Evolutionary conservation across 2,329 filamentous ascomycete species (phyloP).

Genomic region (Teratosphaeria epicoccoides): DNA sequence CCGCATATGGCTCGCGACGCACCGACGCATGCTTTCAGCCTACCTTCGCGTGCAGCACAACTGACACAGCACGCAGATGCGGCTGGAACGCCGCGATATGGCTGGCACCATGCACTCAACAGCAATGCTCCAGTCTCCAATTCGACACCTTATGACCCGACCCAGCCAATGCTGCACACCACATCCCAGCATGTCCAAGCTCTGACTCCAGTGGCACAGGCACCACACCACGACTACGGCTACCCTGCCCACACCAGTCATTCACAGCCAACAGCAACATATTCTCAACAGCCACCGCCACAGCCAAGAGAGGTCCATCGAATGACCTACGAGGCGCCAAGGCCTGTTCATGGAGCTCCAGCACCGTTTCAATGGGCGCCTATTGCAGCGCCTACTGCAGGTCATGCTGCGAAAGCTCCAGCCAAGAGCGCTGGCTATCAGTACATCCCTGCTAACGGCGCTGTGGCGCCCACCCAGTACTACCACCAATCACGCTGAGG

Average conservation of each 20-base stretch:
- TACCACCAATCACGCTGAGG: slow-evolving; percentile 8
- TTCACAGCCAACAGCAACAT: background rate
- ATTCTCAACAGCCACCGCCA: background rate
- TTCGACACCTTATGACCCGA: background rate
- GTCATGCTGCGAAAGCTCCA: background rate
- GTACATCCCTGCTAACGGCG: slow-evolving; percentile 4
- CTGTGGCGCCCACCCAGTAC: slow-evolving; percentile 10
- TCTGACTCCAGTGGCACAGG: background rate
- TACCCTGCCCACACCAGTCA: background rate
- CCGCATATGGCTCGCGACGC: background rate
- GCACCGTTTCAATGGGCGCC: slow-evolving; percentile 24
- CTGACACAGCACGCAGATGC: background rate
- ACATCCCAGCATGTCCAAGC: background rate
- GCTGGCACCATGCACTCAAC: background rate
- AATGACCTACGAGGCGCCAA: background rate
- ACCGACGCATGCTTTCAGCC: background rate
- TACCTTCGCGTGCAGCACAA: background rate
- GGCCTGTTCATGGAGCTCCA: slow-evolving; percentile 24
- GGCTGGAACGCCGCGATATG: background rate
- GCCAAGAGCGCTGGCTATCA: background rate
- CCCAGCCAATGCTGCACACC: background rate
- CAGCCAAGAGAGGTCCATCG: background rate
- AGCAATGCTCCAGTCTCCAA: background rate
- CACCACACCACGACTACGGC: background rate
- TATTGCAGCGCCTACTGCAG: background rate